These are phyloP conservation scores for Neurospora crassa DNA, from an alignment of 2,329 filamentous ascomycete genomes.

Conservation along the genomic window DNA sequence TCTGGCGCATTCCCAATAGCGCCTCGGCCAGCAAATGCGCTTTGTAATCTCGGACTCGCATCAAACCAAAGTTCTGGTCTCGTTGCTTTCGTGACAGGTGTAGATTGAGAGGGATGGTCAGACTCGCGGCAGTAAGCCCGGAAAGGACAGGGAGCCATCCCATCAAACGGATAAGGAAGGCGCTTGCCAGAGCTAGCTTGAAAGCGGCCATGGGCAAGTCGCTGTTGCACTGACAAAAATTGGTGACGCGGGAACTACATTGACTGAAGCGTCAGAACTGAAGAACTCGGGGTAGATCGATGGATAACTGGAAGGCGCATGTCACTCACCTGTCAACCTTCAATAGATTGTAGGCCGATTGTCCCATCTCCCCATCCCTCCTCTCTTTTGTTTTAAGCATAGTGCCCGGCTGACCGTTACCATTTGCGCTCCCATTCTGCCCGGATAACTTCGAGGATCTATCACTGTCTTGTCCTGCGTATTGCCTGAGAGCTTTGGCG, in stretches of 20 bases:
- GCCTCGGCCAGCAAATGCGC: conserved; percentile 26
- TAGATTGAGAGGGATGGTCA: conserved; percentile 22
- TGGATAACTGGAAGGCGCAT: neutral
- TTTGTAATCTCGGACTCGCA: conserved; percentile 27
- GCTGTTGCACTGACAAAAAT: conserved; percentile 24
- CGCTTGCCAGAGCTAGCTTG: conserved; percentile 24
- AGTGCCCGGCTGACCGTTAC: neutral
- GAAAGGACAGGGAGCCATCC: conserved; percentile 24
- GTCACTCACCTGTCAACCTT: conserved; percentile 23
- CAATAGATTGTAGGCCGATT: conserved; percentile 28
- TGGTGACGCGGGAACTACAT: conserved; percentile 20
- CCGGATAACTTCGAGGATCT: neutral
- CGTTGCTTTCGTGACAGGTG: conserved; percentile 23
- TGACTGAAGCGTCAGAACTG: conserved; percentile 3
- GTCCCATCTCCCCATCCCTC: conserved; percentile 20
- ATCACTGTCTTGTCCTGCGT: conserved; percentile 16
- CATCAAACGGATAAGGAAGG: conserved; percentile 22
- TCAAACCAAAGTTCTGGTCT: conserved; percentile 24
- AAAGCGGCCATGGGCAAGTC: conserved; percentile 25
- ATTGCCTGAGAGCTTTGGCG: conserved; percentile 25
- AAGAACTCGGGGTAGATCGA: neutral
- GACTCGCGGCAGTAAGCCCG: conserved; percentile 19
- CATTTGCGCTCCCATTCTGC: neutral
- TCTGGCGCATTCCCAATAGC: conserved; percentile 28
- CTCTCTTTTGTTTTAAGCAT: conserved; percentile 5